Conservation (phyloP, 2,329 filamentous ascomycete species). For the Hypoxylon sp. region DNA sequence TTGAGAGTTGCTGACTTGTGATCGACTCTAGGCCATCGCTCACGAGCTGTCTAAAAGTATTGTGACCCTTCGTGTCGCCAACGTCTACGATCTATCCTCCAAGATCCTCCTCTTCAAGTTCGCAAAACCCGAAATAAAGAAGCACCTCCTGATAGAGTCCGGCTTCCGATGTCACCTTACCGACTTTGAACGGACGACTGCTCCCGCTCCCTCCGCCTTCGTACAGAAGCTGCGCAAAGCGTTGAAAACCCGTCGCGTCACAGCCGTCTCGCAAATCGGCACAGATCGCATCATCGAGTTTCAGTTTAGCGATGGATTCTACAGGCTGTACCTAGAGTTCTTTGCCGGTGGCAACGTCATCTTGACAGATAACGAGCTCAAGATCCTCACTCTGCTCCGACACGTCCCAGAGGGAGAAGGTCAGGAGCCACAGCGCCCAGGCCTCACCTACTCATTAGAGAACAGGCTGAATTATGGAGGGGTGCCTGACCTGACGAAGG, state of each 20-base stretch:
- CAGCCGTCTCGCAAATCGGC: slow-evolving; percentile 84
- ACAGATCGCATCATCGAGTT: slow-evolving; percentile 95
- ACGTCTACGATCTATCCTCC: slow-evolving; percentile 95
- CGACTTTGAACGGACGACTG: slow-evolving; percentile 87
- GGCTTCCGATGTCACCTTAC: slow-evolving; percentile 97
- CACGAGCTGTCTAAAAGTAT: slow-evolving; percentile 88
- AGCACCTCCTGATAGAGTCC: slow-evolving; percentile 92
- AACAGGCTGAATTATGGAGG: slow-evolving; percentile 87
- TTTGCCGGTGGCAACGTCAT: slow-evolving; percentile 97
- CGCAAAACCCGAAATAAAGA: slow-evolving; percentile 86
- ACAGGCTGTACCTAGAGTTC: slow-evolving; percentile 91
- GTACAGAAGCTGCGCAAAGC: slow-evolving; percentile 87
- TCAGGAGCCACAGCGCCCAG: slow-evolving; percentile 85
- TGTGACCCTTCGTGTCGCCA: slow-evolving; percentile 83
- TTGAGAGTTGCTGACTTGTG: slow-evolving; percentile 17
- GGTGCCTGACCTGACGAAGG: slow-evolving; percentile 78
- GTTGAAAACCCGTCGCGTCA: slow-evolving; percentile 87
- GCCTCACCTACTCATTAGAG: slow-evolving; percentile 81
- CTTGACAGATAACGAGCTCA: slow-evolving; percentile 85
- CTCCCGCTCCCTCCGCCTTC: slow-evolving; percentile 85
- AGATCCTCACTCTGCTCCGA: slow-evolving; percentile 83
- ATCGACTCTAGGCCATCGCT: slow-evolving; percentile 78
- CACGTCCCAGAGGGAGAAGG: slow-evolving; percentile 84
- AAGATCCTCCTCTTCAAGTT: slow-evolving; percentile 97
- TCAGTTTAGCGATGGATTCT: slow-evolving; percentile 90